A percentile compares a stretch with the other conserved stretches of the same genome.
These are phyloP conservation scores for Leishmania turanica DNA, from an alignment of 208 protist genomes.

Conservation along the genomic window DNA sequence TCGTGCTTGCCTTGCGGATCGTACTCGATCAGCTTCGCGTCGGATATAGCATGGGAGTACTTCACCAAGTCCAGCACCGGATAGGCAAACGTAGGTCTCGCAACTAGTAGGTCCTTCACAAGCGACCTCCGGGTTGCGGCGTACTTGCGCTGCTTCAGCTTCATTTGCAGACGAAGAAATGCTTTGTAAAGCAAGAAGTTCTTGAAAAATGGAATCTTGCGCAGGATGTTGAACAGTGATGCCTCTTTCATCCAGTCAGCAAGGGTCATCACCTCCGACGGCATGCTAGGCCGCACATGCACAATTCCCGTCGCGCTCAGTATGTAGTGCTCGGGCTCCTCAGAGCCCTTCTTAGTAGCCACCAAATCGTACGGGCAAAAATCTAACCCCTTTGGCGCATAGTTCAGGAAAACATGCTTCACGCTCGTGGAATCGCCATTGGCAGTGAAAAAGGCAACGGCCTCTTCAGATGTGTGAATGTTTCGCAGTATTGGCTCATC, in stretches of 20 bases:
- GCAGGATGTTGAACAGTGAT: slow-evolving; percentile 92
- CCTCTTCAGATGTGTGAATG: slow-evolving; percentile 92
- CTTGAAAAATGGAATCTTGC: slow-evolving; percentile 93
- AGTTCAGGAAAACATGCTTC: slow-evolving; percentile 95
- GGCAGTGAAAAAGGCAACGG: slow-evolving; percentile 93
- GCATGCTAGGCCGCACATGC: slow-evolving; percentile 85
- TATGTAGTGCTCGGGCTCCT: slow-evolving; percentile 93
- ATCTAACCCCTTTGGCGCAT: slow-evolving; percentile 60
- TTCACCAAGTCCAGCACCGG: slow-evolving; percentile 86
- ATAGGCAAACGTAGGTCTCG: slow-evolving; percentile 85
- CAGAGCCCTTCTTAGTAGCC: slow-evolving; percentile 56
- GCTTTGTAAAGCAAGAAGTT: slow-evolving; percentile 92
- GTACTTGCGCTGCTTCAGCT: slow-evolving; percentile 79
- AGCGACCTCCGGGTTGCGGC: slow-evolving; percentile 64
- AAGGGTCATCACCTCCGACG: slow-evolving; percentile 93
- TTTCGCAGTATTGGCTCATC: slow-evolving; percentile 76
- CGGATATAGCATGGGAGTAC: slow-evolving; percentile 74
- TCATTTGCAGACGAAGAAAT: slow-evolving; percentile 85
- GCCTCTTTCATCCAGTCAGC: slow-evolving; percentile 93
- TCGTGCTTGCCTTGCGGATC: slow-evolving; percentile 88
- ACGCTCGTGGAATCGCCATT: slow-evolving; percentile 84
- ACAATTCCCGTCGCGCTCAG: slow-evolving; percentile 94
- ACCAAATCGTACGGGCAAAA: slow-evolving; percentile 96
- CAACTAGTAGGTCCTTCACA: slow-evolving; percentile 78
- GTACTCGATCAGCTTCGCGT: slow-evolving; percentile 75